phyloP scores from a whole-genome alignment of 148 eudicot species.

The Drosera capensis region DNA sequence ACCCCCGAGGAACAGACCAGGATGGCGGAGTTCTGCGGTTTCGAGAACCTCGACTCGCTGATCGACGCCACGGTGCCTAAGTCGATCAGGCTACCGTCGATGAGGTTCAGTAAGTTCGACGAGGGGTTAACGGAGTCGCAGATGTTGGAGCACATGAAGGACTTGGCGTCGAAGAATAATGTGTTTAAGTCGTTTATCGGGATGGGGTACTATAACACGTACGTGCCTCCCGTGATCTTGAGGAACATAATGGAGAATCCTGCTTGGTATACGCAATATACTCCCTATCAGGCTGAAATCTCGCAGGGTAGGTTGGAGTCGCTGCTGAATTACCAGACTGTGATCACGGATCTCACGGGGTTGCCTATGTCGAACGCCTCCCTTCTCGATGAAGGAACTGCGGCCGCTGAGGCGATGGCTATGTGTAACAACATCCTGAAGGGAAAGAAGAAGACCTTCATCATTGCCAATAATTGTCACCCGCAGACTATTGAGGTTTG shows the following conservation, averaged over 20 bases:
- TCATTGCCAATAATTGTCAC: conserved; percentile 79
- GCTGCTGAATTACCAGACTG: conserved; percentile 63
- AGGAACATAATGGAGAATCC: conserved; percentile 94
- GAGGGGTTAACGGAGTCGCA: conserved; percentile 77
- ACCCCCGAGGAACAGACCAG: conserved; percentile 58
- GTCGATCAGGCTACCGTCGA: conserved; percentile 42
- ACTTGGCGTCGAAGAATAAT: conserved; percentile 66
- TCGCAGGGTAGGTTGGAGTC: conserved; percentile 89
- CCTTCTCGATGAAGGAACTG: conserved; percentile 83
- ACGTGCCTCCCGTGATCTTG: conserved; percentile 79
- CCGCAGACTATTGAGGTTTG: conserved; percentile 85
- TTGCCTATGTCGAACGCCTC: conserved; percentile 93
- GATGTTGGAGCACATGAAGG: conserved; percentile 75
- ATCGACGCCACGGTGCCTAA: conserved; percentile 89
- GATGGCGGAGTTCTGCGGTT: conserved; percentile 71
- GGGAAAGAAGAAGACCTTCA: conserved; percentile 78
- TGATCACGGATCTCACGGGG: conserved; percentile 82
- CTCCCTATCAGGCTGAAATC: conserved; percentile 96
- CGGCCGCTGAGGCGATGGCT: conserved; percentile 98
- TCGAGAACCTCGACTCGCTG: conserved; percentile 35
- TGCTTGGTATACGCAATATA: conserved; percentile 92
- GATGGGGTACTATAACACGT: conserved; percentile 86
- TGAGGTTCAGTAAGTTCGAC: conserved; percentile 58
- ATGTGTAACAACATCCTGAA: conserved; percentile 85
- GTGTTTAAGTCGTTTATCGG: conserved; percentile 78